Conservation (phyloP, 108 stramenopile genomes). For the Nitzschia sp. region DNA sequence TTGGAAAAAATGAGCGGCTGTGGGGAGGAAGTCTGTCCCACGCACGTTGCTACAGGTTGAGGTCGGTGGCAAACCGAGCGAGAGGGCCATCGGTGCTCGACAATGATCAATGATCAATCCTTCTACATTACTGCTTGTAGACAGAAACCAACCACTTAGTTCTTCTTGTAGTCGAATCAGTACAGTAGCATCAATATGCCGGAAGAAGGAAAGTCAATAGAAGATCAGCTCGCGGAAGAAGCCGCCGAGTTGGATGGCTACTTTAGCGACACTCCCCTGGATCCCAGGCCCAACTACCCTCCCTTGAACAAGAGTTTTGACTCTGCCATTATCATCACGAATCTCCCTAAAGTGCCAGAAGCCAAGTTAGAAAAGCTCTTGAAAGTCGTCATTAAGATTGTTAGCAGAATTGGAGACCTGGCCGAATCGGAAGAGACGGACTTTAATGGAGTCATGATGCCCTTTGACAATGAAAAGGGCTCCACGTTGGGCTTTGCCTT, state of each 20-base stretch:
- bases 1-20: too few species aligned
- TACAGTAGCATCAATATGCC: too few species aligned
- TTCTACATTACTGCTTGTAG: too few species aligned
- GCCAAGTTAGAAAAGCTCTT: conserved; percentile 80
- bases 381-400: conserved; percentile 75
- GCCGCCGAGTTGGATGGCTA: conserved; percentile 83
- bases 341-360: conserved; percentile 79
- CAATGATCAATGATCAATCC: too few species aligned
- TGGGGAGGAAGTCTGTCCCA: too few species aligned
- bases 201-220: conserved; percentile 17
- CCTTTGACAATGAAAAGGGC: conserved; percentile 61
- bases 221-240: conserved; percentile 63
- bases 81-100: too few species aligned
- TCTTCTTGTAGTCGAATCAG: too few species aligned
- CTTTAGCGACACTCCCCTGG: conserved; percentile 80
- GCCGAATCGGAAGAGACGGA: conserved; percentile 51
- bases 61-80: too few species aligned
- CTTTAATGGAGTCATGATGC: conserved; percentile 66
- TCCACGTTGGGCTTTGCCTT: conserved; percentile 89
- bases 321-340: conserved; percentile 74
- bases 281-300: conserved; percentile 75
- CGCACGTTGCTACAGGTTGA: too few species aligned
- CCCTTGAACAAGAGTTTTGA: conserved; percentile 71
- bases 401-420: conserved; percentile 66
- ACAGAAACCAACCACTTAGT: too few species aligned